phyloP scores from a whole-genome alignment of 306 rosid genomes.

The Datisca glomerata region DNA sequence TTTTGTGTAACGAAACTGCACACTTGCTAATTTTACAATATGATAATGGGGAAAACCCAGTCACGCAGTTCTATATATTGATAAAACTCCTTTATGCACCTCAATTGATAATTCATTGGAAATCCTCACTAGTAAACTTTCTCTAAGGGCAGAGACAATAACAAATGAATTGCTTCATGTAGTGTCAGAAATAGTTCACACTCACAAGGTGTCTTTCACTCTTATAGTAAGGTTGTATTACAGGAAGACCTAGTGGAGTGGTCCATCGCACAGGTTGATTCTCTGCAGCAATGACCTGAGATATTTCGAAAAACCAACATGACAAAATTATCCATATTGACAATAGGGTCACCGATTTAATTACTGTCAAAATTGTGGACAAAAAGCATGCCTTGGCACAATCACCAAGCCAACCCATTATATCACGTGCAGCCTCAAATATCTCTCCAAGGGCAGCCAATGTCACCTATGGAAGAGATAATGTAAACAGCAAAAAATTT shows the following conservation, averaged over 20 bases:
- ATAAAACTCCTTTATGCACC: too few species aligned
- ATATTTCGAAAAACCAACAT: constrained; percentile 10
- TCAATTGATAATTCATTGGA: too few species aligned
- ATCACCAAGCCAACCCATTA: constrained; percentile 87
- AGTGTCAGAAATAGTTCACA: too few species aligned
- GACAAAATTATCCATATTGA: constrained; percentile 4
- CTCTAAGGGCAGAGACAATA: too few species aligned
- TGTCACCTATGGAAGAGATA: constrained; percentile 43
- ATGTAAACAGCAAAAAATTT: constrained; percentile 6
- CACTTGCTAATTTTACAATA: too few species aligned
- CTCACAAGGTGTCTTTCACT: constrained; percentile 68
- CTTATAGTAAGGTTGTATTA: constrained; percentile 72
- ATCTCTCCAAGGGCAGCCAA: constrained; percentile 88
- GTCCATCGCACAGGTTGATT: constrained; percentile 84
- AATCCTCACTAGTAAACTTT: too few species aligned
- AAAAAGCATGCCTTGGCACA: constrained; percentile 57
- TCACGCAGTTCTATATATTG: too few species aligned
- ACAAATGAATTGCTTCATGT: too few species aligned
- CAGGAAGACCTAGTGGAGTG: constrained; percentile 92
- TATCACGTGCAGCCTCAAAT: constrained; percentile 80
- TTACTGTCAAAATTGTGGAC: constrained; percentile 5
- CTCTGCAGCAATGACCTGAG: constrained; percentile 62
- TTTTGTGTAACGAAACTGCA: too few species aligned
- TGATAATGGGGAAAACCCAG: too few species aligned
- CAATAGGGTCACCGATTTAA: background rate